Base-by-base conservation (phyloP, 306 rosid species). In the Inga laurina region DNA sequence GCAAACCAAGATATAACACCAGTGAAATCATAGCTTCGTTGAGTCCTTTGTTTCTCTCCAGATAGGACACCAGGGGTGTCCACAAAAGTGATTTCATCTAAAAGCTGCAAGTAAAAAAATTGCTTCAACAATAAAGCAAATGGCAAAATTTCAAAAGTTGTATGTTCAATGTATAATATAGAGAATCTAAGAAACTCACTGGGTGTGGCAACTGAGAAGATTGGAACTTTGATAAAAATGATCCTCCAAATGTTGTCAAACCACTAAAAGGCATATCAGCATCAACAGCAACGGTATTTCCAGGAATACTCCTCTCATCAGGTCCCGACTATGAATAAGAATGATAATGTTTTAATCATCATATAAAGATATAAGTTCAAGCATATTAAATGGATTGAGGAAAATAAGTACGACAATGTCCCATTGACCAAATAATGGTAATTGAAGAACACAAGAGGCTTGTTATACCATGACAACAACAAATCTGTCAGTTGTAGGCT, bases 1-100 rank as follows among this genome's bases (percentile, higher is more conserved):
- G 99, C 99, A 86, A 94, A 94, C 99, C 99, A 94, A 12, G 99
- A 94, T 70, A 92, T 95, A 56, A 94, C 99, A 84, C 97, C 99
- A 61, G 98, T 94, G 88, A 96, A 96, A 86, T 94, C 97, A 82
- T 96, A 96, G 85, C 97, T 92, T 76, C 99, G 74, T 84, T 96
- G 94, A 46, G 98, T 96, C 86, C 97, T 93, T 90, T 96, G 98
- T 87, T 96, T 96, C 87, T 96, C 99, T 75, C 97, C 98, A 56
- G 99, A 96, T 32, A 96, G 87, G 83, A 96, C 99, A 49, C 99
- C 98, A 78, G 99, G 99, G 81, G 98, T 96, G 79, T 96, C 99
- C 81, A 92, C 98, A 71, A 96, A 78, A 76, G 93, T 96, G 79
- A 96, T 78, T 85, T 92, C 94, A 86, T 96, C 91, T 54, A 96